Conservation (phyloP, 148 eudicot species). For the Gaultheria prostrata region DNA sequence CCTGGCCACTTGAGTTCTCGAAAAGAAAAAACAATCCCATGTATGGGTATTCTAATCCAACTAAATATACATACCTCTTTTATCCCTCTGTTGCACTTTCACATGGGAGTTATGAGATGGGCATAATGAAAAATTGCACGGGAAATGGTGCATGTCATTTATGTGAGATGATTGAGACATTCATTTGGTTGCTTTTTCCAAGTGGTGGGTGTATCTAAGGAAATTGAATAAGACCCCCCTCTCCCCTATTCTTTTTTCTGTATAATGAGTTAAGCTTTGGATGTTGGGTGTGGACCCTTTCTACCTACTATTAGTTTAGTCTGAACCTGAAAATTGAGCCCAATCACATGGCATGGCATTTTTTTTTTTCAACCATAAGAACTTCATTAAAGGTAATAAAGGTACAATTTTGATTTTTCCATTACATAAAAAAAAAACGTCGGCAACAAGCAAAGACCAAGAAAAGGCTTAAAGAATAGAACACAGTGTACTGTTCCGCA, state of each 20-base stretch:
- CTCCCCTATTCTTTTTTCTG: not conserved
- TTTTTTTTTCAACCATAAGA: too few species aligned
- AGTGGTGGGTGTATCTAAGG: slow-evolving; percentile 8
- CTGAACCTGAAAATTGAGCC: not conserved
- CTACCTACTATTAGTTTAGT: not conserved
- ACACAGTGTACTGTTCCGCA: too few species aligned
- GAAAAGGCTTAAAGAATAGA: too few species aligned
- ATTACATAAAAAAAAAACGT: too few species aligned
- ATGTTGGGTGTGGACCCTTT: not conserved
- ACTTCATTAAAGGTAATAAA: too few species aligned
- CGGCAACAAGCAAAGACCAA: too few species aligned
- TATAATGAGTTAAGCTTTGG: not conserved
- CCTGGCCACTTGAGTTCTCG: too few species aligned
- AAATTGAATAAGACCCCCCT: not conserved
- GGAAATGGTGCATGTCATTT: not conserved
- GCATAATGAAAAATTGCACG: not conserved
- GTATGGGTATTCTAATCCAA: too few species aligned
- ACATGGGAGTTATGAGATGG: not conserved
- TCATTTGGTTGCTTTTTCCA: slow-evolving; percentile 9
- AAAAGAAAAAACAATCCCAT: too few species aligned
- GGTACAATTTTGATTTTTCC: too few species aligned
- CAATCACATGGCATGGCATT: not conserved
- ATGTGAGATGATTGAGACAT: slow-evolving; percentile 8
- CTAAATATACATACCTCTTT: too few species aligned
- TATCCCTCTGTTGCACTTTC: not conserved